Percentiles rank a stretch among this genome's conserved stretches.
Evolutionary conservation across 2,329 filamentous ascomycete species (phyloP).

Genomic region (Tolypocladium guangdongense): DNA sequence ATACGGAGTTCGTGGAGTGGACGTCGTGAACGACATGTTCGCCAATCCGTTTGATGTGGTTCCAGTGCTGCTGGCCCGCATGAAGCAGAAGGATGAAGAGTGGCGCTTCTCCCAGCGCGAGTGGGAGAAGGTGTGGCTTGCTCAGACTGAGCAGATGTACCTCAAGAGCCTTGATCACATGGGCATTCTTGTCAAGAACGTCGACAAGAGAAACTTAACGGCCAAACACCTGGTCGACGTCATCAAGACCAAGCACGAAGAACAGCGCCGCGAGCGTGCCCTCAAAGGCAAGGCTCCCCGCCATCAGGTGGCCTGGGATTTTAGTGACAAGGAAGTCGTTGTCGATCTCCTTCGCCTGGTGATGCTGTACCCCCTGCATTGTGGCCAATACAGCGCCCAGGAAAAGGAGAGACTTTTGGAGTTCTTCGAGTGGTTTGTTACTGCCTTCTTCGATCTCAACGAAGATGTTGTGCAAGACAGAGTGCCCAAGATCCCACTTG

Average conservation of each 20-base stretch:
- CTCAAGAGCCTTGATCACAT: conserved; percentile 96
- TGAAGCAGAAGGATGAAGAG: conserved; percentile 95
- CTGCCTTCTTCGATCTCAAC: conserved; percentile 65
- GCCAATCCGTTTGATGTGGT: conserved; percentile 74
- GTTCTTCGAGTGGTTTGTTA: conserved; percentile 68
- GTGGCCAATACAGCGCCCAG: conserved; percentile 57
- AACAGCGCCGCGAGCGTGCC: conserved; percentile 65
- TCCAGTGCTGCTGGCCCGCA: conserved; percentile 73
- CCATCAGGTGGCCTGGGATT: conserved; percentile 66
- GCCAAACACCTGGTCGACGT: conserved; percentile 83
- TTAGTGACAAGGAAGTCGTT: conserved; percentile 60
- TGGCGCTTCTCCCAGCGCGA: conserved; percentile 96
- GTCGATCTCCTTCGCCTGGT: conserved; percentile 51
- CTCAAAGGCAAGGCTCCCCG: conserved; percentile 50
- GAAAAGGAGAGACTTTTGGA: conserved; percentile 65
- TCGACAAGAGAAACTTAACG: conserved; percentile 84
- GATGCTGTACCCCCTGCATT: conserved; percentile 55
- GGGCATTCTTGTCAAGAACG: conserved; percentile 77
- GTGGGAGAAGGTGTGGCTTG: conserved; percentile 98
- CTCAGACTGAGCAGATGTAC: conserved; percentile 89
- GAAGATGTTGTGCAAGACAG: conserved; percentile 57
- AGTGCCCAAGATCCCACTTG: conserved; percentile 57
- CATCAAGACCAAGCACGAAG: conserved; percentile 86
- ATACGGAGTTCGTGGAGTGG: conserved; percentile 77
- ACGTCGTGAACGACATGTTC: conserved; percentile 83